Base-by-base conservation (phyloP, 2,329 filamentous ascomycete genomes). In the Bertia moriformis region DNA sequence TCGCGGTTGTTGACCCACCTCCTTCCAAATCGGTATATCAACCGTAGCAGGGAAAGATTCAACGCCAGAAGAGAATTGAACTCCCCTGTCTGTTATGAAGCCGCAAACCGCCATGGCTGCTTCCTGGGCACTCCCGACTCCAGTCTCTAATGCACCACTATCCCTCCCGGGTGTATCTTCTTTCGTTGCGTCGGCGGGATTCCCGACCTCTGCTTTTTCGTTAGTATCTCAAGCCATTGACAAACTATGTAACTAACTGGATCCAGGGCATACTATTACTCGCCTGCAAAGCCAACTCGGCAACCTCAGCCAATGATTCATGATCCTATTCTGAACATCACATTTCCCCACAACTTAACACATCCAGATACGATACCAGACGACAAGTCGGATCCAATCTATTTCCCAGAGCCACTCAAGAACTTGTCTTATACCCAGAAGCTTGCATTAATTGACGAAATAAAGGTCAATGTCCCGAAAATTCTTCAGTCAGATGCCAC, bases 291-390 rank as follows among this genome's bases (percentile, higher is more conserved):
- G 3, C 51, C 55, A 13, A 55, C 51, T 7, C 49, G 46, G 29
- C 50, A 57, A 46, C 52, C 54, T 3, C 53, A 57, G 40, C 54
- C 54, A 2, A 62, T 61, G 13, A 49, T 77, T 3, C 58, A 62
- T 43, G 71, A 76, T 50, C 66, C 68, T 0, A 54, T 73, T 19
- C 50, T 73, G 37, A 67, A 73, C 44, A 58, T 63, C 43, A 73
- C 67, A 2, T 75, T 61, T 41, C 68, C 67, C 1, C 53, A 62
- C 20, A 69, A 72, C 43, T 50, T 76, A 38, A 76, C 71, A 0
- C 59, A 71, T 47, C 70, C 70, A 1, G 54, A 62, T 19, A 65
- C 58, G 1, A 65, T 75, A 27, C 69, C 70, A 4, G 54, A 56
- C 1, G 48, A 59, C 12, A 62, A 66, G 41, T 44, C 53, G 4